Evolutionary conservation across 2,329 filamentous ascomycete genomes (phyloP), one percentile per base, ranked within the genome.

Genomic region (Achaetomium macrosporum): DNA sequence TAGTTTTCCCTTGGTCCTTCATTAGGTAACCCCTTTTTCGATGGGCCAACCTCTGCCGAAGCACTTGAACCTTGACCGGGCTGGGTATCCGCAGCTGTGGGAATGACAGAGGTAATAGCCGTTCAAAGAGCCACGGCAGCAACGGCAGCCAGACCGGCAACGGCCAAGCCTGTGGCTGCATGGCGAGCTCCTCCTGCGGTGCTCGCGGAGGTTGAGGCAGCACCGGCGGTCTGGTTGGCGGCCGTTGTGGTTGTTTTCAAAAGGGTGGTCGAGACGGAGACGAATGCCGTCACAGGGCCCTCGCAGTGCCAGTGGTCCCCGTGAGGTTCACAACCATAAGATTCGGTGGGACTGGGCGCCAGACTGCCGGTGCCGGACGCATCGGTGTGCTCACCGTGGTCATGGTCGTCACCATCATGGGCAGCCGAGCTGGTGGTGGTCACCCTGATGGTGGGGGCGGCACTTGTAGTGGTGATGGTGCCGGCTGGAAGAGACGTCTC

Each of bases 221-320:
- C 29, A 4, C 13, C 10, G 3, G 51, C 19, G 7, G 25, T 16
- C 33, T 15, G 13, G n/a, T 35, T 17, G 6, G 17, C 13, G 33
- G 54, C 15, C 37, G 29, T n/a, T n/a, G n/a, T 17, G 10, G 43
- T 31, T 30, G 33, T 16, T 12, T 37, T 36, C 3, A 20, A 20
- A 17, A n/a, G 41, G n/a, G 16, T n/a, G 20, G 30, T 15, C 2
- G 30, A n/a, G 17, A 6, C 29, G 11, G 44, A 2, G 19, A 2
- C 17, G 3, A 45, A 41, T 6, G 53, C 45, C 11, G 51, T 53
- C 35, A 42, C 35, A 12, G 55, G 48, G 25, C 57, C 56, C 16
- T 49, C 35, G 47, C 59, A 61, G 43, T 62, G 59, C 61, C 59
- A 63, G 50, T 63, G 61, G 39, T 63, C 61, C 19, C 61, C 59